These are phyloP conservation scores for Lecanicillium sp. DNA, from an alignment of 2,329 filamentous ascomycete genomes.

Conservation along the genomic window DNA sequence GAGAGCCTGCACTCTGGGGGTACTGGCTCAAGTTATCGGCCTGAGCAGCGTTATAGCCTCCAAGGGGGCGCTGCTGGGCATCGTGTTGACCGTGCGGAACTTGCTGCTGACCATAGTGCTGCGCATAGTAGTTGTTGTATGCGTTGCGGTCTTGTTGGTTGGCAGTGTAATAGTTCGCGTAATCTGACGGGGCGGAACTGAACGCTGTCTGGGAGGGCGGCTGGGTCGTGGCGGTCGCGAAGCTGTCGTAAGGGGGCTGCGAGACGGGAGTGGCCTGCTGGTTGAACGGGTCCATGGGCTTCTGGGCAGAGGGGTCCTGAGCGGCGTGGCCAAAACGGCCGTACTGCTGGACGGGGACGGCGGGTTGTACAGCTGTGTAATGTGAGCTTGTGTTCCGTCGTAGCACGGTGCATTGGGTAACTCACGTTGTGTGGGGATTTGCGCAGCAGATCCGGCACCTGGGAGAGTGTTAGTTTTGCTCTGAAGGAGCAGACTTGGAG, in stretches of 20 bases:
- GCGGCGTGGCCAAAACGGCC: constrained; percentile 61
- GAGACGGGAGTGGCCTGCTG: constrained; percentile 56
- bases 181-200: constrained; percentile 72
- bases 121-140: constrained; percentile 74
- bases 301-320: constrained; percentile 63
- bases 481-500: neutral
- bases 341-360: constrained; percentile 58
- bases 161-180: constrained; percentile 78
- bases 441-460: neutral
- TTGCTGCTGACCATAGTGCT: constrained; percentile 52
- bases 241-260: constrained; percentile 56
- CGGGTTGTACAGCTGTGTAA: constrained; percentile 37
- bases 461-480: neutral
- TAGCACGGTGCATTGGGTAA: neutral
- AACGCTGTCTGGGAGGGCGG: constrained; percentile 58
- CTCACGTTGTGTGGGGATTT: constrained; percentile 23
- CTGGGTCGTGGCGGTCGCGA: constrained; percentile 53
- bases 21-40: constrained; percentile 62
- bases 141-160: constrained; percentile 66
- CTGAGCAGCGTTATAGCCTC: constrained; percentile 65
- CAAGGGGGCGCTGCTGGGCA: constrained; percentile 67
- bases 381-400: neutral
- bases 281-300: constrained; percentile 81
- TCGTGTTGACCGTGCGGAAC: constrained; percentile 66
- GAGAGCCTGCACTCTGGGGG: constrained; percentile 59